Conservation (phyloP, 768 basidiomycete genomes). For the Clitopilus hobsonii region DNA sequence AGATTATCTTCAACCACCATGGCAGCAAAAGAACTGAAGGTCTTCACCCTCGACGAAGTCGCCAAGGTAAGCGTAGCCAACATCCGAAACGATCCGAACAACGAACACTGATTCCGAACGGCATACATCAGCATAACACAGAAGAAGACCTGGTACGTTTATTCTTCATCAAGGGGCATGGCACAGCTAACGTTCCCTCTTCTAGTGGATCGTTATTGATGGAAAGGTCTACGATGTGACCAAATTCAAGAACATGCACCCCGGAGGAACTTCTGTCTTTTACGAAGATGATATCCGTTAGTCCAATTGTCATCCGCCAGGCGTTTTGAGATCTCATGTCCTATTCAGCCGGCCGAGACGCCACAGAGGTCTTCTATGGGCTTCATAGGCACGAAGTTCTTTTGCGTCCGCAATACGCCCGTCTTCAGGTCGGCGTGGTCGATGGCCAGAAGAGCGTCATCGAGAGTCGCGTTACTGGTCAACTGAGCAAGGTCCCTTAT, state of each 20-base stretch:
- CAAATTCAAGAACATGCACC: slow-evolving; percentile 80
- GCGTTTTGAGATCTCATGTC: background rate
- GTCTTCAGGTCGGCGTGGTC: slow-evolving; percentile 72
- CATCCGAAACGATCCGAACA: background rate
- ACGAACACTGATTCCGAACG: slow-evolving; percentile 6
- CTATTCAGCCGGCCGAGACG: slow-evolving; percentile 77
- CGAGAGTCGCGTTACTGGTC: slow-evolving; percentile 50
- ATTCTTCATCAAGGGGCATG: slow-evolving; percentile 16
- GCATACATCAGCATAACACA: slow-evolving; percentile 60
- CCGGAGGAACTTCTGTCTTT: slow-evolving; percentile 79
- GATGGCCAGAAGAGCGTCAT: slow-evolving; percentile 65
- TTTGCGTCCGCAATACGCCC: slow-evolving; percentile 66
- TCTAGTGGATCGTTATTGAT: slow-evolving; percentile 79
- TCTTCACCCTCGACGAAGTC: slow-evolving; percentile 36
- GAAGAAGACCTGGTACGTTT: slow-evolving; percentile 56
- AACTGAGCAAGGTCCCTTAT: slow-evolving; percentile 79
- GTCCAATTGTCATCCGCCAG: background rate
- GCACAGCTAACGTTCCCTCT: background rate
- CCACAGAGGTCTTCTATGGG: slow-evolving; percentile 87
- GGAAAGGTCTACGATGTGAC: slow-evolving; percentile 81
- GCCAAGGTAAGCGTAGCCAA: slow-evolving; percentile 27
- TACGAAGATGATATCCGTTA: slow-evolving; percentile 70
- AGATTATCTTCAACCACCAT: slow-evolving; percentile 11
- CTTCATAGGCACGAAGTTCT: slow-evolving; percentile 91
- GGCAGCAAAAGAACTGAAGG: slow-evolving; percentile 30